A percentile compares a stretch with the other conserved stretches of the same genome.
phyloP scores from a whole-genome alignment of 441 rosid genomes.

The Kokia cookei region DNA sequence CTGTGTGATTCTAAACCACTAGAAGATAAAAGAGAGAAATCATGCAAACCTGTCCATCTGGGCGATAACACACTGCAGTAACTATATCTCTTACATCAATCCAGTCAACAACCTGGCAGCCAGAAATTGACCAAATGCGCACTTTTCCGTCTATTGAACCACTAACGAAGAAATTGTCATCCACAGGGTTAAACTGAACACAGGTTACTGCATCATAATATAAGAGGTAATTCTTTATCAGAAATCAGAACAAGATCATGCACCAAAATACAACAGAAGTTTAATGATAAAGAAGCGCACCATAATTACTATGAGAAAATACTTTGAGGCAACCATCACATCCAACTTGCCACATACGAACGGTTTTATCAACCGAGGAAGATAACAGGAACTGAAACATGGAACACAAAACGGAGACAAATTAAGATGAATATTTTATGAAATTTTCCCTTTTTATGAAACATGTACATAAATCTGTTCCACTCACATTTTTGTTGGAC shows the following conservation, averaged over 20 bases:
- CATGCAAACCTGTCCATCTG: slow-evolving; percentile 64
- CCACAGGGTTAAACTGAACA: slow-evolving; percentile 80
- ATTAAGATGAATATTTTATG: neutral
- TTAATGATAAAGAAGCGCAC: slow-evolving; percentile 19
- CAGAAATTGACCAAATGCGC: slow-evolving; percentile 74
- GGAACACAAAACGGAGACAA: neutral
- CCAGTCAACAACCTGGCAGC: slow-evolving; percentile 78
- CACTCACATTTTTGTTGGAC: slow-evolving; percentile 64
- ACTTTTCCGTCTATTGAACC: slow-evolving; percentile 96
- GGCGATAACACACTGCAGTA: slow-evolving; percentile 83
- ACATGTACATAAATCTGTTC: too few relatives aligned
- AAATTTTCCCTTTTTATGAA: neutral
- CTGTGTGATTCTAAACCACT: neutral
- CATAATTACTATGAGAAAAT: slow-evolving; percentile 53
- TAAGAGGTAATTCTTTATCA: neutral
- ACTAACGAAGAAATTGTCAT: slow-evolving; percentile 77
- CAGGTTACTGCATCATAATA: slow-evolving; percentile 62
- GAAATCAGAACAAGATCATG: neutral
- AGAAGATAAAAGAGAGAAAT: slow-evolving; percentile 4
- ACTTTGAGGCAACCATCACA: slow-evolving; percentile 34
- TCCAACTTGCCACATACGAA: slow-evolving; percentile 59
- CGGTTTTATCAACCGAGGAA: slow-evolving; percentile 59
- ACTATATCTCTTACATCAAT: slow-evolving; percentile 68
- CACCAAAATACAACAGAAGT: neutral
- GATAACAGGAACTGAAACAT: slow-evolving; percentile 51